Percentiles rank a stretch among this genome's conserved stretches.
phyloP scores from a whole-genome alignment of 441 rosid genomes.

The Gossypium davidsonii region DNA sequence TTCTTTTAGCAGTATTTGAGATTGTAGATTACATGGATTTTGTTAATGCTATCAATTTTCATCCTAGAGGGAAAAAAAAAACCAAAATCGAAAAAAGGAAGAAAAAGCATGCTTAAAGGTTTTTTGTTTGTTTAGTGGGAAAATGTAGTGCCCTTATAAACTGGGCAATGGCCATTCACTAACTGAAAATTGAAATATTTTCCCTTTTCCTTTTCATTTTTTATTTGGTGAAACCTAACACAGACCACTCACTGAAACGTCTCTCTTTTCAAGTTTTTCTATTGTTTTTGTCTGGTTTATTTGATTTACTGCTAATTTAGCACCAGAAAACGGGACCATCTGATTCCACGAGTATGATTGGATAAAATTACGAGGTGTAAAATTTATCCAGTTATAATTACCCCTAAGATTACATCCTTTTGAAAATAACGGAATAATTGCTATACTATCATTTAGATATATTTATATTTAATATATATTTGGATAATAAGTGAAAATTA shows the following conservation, averaged over 20 bases:
- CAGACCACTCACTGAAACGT: slow-evolving; percentile 7
- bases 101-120: background rate
- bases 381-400: too few relatives aligned
- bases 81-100: background rate
- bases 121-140: background rate
- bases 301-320: too few relatives aligned
- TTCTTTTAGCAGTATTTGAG: background rate
- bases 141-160: background rate
- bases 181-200: background rate
- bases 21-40: background rate
- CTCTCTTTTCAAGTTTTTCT: background rate
- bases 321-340: too few relatives aligned
- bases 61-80: background rate
- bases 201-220: background rate
- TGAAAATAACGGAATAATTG: too few relatives aligned
- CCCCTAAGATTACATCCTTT: too few relatives aligned
- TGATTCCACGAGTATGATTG: too few relatives aligned
- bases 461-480: too few relatives aligned
- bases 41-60: background rate
- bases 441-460: too few relatives aligned
- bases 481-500: too few relatives aligned
- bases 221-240: slow-evolving; percentile 16
- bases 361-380: too few relatives aligned
- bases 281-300: too few relatives aligned
- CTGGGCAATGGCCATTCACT: slow-evolving; percentile 16